Conservation (phyloP, 2,329 filamentous ascomycete species). For the Botrytis deweyae region DNA sequence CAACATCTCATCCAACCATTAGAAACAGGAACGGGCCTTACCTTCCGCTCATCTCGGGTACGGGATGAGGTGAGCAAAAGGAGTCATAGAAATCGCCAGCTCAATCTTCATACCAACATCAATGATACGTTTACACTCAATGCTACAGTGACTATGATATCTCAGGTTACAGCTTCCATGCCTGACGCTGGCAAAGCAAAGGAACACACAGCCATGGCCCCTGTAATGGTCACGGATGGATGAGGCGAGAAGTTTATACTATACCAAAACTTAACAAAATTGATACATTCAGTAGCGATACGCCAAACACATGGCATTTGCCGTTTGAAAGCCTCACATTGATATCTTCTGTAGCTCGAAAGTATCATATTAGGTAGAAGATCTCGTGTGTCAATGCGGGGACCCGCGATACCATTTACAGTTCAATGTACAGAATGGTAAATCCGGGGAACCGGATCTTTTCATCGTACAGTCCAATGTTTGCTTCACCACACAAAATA, state of each 20-base stretch:
- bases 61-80: conserved; percentile 22
- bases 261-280: not conserved
- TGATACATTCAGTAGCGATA: not conserved
- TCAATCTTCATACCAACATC: conserved; percentile 3
- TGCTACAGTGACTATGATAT: not conserved
- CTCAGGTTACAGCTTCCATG: conserved; percentile 7
- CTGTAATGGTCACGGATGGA: not conserved
- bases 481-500: conserved; percentile 9
- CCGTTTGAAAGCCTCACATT: not conserved
- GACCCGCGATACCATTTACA: conserved; percentile 10
- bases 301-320: not conserved
- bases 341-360: not conserved
- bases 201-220: conserved; percentile 6
- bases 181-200: conserved; percentile 11
- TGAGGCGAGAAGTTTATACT: conserved; percentile 1
- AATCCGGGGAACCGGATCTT: conserved; percentile 19
- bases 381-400: conserved; percentile 19
- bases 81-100: conserved; percentile 9
- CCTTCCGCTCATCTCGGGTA: conserved; percentile 24
- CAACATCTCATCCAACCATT: conserved; percentile 19
- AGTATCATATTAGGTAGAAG: conserved; percentile 17
- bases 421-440: conserved; percentile 12
- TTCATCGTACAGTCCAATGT: conserved; percentile 14
- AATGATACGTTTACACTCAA: not conserved
- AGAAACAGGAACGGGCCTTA: conserved; percentile 23